Evolutionary conservation across 345 rosid genomes (phyloP).

Genomic region (Brassica juncea): DNA sequence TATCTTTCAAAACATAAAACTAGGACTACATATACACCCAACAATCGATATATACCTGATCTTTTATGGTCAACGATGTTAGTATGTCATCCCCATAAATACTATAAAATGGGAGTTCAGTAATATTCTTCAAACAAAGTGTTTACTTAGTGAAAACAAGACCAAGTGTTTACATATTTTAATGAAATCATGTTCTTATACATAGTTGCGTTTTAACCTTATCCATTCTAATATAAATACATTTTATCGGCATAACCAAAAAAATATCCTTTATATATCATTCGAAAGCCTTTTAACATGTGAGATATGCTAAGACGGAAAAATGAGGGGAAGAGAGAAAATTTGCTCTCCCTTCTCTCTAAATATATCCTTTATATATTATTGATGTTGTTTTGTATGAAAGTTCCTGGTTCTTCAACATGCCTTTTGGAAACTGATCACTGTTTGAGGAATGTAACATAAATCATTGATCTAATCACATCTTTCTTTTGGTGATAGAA

Average conservation of each 20-base stretch:
- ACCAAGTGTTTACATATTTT: not conserved
- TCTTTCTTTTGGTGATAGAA: conserved; percentile 50
- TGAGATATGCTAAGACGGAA: no score
- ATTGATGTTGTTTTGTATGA: not conserved
- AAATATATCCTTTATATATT: no score
- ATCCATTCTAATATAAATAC: conserved; percentile 1
- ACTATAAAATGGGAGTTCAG: not conserved
- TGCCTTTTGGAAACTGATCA: not conserved
- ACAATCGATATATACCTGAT: not conserved
- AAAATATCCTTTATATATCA: no score
- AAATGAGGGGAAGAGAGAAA: no score
- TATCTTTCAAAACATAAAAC: no score
- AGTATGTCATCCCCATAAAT: not conserved
- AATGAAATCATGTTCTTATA: no score
- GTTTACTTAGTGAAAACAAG: not conserved
- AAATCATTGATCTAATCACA: conserved; percentile 16
- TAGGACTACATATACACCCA: not conserved
- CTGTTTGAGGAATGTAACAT: not conserved
- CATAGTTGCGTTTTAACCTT: not conserved
- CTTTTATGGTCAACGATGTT: conserved; percentile 19
- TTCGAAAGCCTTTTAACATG: no score
- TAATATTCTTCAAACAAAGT: not conserved
- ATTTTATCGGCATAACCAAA: no score
- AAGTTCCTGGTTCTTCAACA: conserved; percentile 3
- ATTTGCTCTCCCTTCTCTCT: no score